Conservation (phyloP, 1,284 basidiomycete species). For the Ustilago hordei region DNA sequence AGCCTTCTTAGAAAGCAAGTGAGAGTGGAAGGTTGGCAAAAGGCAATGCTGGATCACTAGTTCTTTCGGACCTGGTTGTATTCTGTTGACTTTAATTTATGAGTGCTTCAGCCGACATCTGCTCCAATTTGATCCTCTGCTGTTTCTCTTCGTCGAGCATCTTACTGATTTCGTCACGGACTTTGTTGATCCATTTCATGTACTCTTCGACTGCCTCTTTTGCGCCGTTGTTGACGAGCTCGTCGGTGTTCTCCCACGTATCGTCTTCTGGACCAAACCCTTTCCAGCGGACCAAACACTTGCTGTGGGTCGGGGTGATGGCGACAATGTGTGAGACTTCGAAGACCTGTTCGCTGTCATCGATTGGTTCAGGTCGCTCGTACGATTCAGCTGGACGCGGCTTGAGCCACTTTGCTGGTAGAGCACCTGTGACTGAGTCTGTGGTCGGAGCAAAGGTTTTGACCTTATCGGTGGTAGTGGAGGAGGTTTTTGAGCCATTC, state of each 20-base stretch:
- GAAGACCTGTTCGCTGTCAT: slow-evolving; percentile 34
- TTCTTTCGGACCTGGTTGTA: not conserved
- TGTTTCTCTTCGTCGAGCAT: slow-evolving; percentile 38
- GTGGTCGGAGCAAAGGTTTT: slow-evolving; percentile 44
- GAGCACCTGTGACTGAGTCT: slow-evolving; percentile 69
- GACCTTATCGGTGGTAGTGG: slow-evolving; percentile 21
- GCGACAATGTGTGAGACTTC: slow-evolving; percentile 47
- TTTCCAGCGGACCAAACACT: slow-evolving; percentile 76
- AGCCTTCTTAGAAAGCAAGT: slow-evolving; percentile 14
- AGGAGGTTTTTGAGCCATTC: slow-evolving; percentile 27
- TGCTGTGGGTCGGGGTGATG: slow-evolving; percentile 29
- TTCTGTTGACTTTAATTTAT: slow-evolving; percentile 1
- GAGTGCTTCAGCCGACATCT: slow-evolving; percentile 15
- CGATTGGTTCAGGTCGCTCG: slow-evolving; percentile 35
- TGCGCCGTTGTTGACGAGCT: slow-evolving; percentile 73
- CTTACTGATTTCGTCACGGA: slow-evolving; percentile 28
- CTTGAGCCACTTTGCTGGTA: slow-evolving; percentile 42
- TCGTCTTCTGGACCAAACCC: slow-evolving; percentile 75
- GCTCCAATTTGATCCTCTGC: slow-evolving; percentile 16
- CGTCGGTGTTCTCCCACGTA: slow-evolving; percentile 76
- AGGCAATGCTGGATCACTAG: slow-evolving; percentile 9
- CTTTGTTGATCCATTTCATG: slow-evolving; percentile 30
- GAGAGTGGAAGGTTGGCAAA: slow-evolving; percentile 31
- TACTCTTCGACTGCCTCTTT: slow-evolving; percentile 69
- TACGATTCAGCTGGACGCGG: slow-evolving; percentile 25